Evolutionary conservation across 352 stramenopile species (phyloP).

Genomic region (Phytopythium kandeliae): DNA sequence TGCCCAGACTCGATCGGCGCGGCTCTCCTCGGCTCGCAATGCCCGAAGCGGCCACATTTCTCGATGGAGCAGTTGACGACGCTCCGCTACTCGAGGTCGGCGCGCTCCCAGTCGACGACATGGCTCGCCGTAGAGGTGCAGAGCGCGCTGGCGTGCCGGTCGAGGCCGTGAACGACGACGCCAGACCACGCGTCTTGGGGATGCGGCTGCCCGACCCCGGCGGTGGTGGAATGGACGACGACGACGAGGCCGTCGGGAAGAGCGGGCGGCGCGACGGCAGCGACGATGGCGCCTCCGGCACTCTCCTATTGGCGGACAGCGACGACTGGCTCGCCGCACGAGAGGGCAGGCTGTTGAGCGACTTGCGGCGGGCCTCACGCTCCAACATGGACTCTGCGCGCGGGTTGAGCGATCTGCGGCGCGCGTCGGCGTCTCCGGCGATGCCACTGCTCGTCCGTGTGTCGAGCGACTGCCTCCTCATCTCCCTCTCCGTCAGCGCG

Average conservation of each 20-base stretch:
- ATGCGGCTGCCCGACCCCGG: slow-evolving; percentile 5
- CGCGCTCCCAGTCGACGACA: slow-evolving; percentile 6
- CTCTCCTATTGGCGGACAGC: slow-evolving; percentile 11
- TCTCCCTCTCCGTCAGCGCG: neutral
- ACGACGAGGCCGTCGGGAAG: slow-evolving; percentile 3
- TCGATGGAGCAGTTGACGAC: slow-evolving; percentile 1
- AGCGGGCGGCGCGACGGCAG: slow-evolving; percentile 7
- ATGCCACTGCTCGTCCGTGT: neutral
- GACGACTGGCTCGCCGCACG: slow-evolving; percentile 13
- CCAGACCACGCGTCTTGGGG: slow-evolving; percentile 8
- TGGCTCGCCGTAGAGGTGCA: slow-evolving; percentile 12
- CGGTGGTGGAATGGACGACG: slow-evolving; percentile 3
- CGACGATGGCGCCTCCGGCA: slow-evolving; percentile 9
- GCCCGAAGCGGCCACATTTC: slow-evolving; percentile 4
- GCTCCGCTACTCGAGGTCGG: neutral
- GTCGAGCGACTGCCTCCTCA: slow-evolving; percentile 3
- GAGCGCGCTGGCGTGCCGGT: slow-evolving; percentile 17
- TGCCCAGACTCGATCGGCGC: slow-evolving; percentile 11
- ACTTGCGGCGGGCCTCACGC: slow-evolving; percentile 29
- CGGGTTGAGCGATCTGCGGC: slow-evolving; percentile 4
- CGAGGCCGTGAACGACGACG: slow-evolving; percentile 9
- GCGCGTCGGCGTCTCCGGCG: neutral
- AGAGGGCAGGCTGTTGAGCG: slow-evolving; percentile 34
- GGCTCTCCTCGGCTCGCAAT: slow-evolving; percentile 12
- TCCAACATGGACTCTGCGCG: slow-evolving; percentile 21